Evolutionary conservation across 2,329 filamentous ascomycete species (phyloP).

Genomic region (Ramularia collo-cygni): DNA sequence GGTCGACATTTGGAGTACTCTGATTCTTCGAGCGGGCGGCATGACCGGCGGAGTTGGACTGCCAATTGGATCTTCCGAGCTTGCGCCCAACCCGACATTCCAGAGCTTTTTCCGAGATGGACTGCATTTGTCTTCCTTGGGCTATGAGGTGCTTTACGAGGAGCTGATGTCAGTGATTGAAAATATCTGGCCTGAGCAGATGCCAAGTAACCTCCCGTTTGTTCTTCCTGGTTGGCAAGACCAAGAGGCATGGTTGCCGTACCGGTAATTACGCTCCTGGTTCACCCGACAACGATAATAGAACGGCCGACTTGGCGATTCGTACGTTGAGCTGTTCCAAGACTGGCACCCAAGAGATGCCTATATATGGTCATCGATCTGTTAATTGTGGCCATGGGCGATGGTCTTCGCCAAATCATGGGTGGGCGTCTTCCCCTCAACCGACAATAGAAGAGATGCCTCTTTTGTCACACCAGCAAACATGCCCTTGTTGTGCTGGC

Average conservation of each 20-base stretch:
- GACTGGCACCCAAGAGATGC: too few species aligned
- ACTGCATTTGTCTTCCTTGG: slow-evolving; percentile 51
- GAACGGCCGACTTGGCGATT: too few species aligned
- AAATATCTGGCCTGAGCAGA: slow-evolving; percentile 48
- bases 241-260: slow-evolving; percentile 7
- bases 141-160: slow-evolving; percentile 50
- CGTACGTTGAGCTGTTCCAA: too few species aligned
- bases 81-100: slow-evolving; percentile 51
- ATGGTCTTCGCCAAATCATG: too few species aligned
- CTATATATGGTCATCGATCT: too few species aligned
- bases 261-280: too few species aligned
- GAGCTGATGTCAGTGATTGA: slow-evolving; percentile 48
- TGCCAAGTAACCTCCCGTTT: slow-evolving; percentile 45
- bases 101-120: slow-evolving; percentile 50
- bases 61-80: slow-evolving; percentile 47
- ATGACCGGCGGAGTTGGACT: slow-evolving; percentile 27
- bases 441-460: too few species aligned
- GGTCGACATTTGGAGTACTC: slow-evolving; percentile 70
- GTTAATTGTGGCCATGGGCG: too few species aligned
- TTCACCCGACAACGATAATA: too few species aligned
- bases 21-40: slow-evolving; percentile 62
- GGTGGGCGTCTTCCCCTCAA: too few species aligned
- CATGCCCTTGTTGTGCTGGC: too few species aligned
- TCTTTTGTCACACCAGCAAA: too few species aligned
- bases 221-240: slow-evolving; percentile 50